A percentile compares a stretch with the other conserved stretches of the same genome.
These are phyloP conservation scores for Neonectria hederae DNA, from an alignment of 2,329 filamentous ascomycete species.

Conservation along the genomic window DNA sequence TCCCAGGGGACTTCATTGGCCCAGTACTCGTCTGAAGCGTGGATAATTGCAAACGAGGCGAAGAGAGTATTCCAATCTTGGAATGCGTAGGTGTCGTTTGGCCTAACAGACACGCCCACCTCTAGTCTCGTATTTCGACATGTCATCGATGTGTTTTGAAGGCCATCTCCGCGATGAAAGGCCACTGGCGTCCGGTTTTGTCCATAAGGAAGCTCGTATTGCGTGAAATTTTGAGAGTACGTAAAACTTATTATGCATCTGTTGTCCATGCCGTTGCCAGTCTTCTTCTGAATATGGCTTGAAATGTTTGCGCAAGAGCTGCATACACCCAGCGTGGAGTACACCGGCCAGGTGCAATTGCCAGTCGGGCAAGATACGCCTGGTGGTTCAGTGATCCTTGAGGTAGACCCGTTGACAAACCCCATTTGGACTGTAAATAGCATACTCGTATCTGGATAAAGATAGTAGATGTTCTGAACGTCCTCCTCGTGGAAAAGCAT, in stretches of 20 bases:
- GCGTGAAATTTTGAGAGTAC: neutral
- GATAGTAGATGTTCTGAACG: too few species aligned
- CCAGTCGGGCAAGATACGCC: neutral
- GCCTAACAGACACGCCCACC: neutral
- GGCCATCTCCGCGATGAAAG: neutral
- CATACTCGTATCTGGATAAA: neutral
- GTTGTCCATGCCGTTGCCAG: neutral
- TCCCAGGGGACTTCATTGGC: neutral
- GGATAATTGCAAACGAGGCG: neutral
- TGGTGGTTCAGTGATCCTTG: neutral
- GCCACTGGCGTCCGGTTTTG: neutral
- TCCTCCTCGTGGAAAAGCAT: too few species aligned
- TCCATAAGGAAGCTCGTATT: neutral
- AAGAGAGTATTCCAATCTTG: neutral
- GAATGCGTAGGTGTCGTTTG: neutral
- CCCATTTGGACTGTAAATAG: neutral
- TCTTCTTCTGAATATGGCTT: neutral
- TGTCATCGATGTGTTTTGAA: neutral
- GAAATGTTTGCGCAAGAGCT: constrained; percentile 7
- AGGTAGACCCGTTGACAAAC: constrained; percentile 2
- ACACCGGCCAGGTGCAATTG: constrained; percentile 12
- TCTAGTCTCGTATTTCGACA: neutral
- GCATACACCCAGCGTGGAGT: constrained; percentile 7
- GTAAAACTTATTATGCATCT: neutral
- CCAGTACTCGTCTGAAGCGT: neutral